Percentiles rank a stretch among this genome's conserved stretches.
Conservation (phyloP, 306 rosid genomes). For the Trifolium repens region DNA sequence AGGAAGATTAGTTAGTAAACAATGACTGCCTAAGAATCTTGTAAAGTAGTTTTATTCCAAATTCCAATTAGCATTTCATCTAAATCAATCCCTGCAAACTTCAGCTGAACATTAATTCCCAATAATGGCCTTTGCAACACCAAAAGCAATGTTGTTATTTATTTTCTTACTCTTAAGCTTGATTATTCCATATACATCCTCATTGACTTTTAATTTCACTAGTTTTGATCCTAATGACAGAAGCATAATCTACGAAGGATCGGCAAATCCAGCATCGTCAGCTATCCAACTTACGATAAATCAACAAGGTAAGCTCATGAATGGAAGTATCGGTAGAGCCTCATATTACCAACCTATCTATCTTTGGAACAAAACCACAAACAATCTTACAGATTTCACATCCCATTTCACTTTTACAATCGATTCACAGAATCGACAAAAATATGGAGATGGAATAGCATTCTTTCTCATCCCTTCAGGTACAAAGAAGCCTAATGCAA, state of each 20-base stretch:
- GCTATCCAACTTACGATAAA: slow-evolving; percentile 36
- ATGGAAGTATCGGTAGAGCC: slow-evolving; percentile 40
- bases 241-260: slow-evolving; percentile 20
- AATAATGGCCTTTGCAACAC: not conserved
- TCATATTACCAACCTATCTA: slow-evolving; percentile 41
- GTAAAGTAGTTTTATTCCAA: not conserved
- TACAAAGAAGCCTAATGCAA: slow-evolving; percentile 22
- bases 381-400: slow-evolving; percentile 48
- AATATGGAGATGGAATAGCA: slow-evolving; percentile 48
- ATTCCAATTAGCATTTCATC: not conserved
- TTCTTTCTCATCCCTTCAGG: slow-evolving; percentile 50
- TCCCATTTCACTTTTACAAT: slow-evolving; percentile 53
- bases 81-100: not conserved
- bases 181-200: slow-evolving; percentile 12
- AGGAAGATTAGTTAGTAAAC: not conserved
- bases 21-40: not conserved
- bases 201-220: slow-evolving; percentile 35
- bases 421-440: not conserved
- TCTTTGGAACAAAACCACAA: slow-evolving; percentile 50
- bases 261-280: not conserved
- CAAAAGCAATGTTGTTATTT: slow-evolving; percentile 15
- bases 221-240: slow-evolving; percentile 19
- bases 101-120: not conserved
- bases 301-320: not conserved
- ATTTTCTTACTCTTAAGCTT: slow-evolving; percentile 23